phyloP scores from a whole-genome alignment of 1,284 basidiomycete genomes.

The Trichosporon inkin region DNA sequence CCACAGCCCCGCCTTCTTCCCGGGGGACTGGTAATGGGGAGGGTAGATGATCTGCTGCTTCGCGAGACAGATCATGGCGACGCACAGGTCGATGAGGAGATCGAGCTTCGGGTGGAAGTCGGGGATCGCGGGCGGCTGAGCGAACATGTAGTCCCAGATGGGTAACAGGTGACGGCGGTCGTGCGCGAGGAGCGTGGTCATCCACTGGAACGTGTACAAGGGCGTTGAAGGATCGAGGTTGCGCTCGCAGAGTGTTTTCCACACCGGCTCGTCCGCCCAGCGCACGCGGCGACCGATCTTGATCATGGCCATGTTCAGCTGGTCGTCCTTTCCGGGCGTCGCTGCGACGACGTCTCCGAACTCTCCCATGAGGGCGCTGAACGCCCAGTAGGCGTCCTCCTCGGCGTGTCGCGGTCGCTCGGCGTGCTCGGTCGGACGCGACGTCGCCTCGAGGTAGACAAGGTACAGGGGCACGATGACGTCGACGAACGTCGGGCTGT shows the following conservation, averaged over 20 bases:
- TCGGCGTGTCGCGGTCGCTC: slow-evolving; percentile 26
- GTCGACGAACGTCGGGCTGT: slow-evolving; percentile 43
- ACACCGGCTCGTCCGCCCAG: slow-evolving; percentile 43
- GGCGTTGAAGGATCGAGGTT: slow-evolving; percentile 38
- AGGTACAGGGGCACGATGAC: slow-evolving; percentile 48
- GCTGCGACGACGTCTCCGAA: slow-evolving; percentile 28
- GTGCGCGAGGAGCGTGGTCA: slow-evolving; percentile 32
- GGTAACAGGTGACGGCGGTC: slow-evolving; percentile 31
- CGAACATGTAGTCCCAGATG: slow-evolving; percentile 46
- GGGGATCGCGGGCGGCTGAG: slow-evolving; percentile 32
- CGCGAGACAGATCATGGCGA: slow-evolving; percentile 39
- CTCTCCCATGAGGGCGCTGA: slow-evolving; percentile 38
- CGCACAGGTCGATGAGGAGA: slow-evolving; percentile 38
- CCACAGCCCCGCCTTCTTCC: slow-evolving; percentile 16
- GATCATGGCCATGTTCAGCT: slow-evolving; percentile 20
- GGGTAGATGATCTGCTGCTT: slow-evolving; percentile 25
- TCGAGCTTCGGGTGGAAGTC: slow-evolving; percentile 37
- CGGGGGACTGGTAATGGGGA: slow-evolving; percentile 13
- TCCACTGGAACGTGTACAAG: slow-evolving; percentile 43
- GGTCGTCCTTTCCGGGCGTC: slow-evolving; percentile 12
- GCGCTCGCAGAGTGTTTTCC: slow-evolving; percentile 26
- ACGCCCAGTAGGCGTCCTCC: slow-evolving; percentile 47
- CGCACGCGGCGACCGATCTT: slow-evolving; percentile 32
- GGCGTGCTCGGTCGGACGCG: neutral
- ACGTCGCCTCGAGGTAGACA: slow-evolving; percentile 28